A percentile compares a stretch with the other conserved stretches of the same genome.
phyloP scores from a whole-genome alignment of 441 rosid species.

The Erodium chrysanthum region DNA sequence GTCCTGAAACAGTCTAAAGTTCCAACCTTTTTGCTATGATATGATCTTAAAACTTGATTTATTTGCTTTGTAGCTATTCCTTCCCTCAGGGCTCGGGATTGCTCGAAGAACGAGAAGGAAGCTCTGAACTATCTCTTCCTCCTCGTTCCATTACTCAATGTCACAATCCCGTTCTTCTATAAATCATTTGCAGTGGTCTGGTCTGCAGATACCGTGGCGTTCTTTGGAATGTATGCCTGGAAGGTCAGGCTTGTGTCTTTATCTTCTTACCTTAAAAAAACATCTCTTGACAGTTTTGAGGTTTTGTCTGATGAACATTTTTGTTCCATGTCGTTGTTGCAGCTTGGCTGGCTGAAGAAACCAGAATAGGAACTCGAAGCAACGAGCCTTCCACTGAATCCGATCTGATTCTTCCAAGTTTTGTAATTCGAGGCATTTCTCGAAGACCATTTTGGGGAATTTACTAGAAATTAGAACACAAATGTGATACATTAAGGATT shows the following conservation, averaged over 20 bases:
- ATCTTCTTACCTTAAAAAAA: not conserved
- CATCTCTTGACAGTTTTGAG: not conserved
- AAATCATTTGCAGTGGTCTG: constrained; percentile 86
- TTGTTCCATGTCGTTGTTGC: constrained; percentile 12
- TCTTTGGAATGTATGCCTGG: constrained; percentile 92
- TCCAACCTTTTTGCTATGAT: no score
- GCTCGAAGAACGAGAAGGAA: constrained; percentile 82
- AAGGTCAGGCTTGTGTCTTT: constrained; percentile 41
- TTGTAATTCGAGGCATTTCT: not conserved
- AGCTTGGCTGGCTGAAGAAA: constrained; percentile 67
- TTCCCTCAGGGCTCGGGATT: constrained; percentile 84
- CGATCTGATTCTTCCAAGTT: not conserved
- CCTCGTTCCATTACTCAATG: constrained; percentile 66
- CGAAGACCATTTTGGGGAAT: constrained; percentile 2
- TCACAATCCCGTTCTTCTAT: constrained; percentile 74
- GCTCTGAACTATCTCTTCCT: constrained; percentile 89
- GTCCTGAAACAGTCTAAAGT: no score
- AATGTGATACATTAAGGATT: not conserved
- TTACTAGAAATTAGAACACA: not conserved
- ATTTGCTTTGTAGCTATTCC: constrained; percentile 60
- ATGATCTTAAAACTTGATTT: no score
- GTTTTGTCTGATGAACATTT: not conserved
- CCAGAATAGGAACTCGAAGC: constrained; percentile 27
- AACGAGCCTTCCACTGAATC: constrained; percentile 7
- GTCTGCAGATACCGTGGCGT: constrained; percentile 83